Evolutionary conservation across 2,329 filamentous ascomycete genomes (phyloP), one percentile per base, ranked within the genome.

Genomic region (Pestalotiopsis sp.): DNA sequence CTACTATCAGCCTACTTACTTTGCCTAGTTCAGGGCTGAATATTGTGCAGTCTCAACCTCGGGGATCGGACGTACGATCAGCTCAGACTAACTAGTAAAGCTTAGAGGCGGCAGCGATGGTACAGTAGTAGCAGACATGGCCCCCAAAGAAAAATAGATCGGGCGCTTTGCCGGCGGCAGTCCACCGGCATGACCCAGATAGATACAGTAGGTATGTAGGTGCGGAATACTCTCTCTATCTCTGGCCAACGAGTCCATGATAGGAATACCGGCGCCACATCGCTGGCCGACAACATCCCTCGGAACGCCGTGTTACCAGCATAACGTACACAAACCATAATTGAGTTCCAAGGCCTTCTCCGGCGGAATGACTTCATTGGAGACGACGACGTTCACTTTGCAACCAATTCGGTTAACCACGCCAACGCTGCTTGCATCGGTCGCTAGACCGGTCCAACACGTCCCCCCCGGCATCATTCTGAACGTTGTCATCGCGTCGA

Each of bases 101-200:
- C 30, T 35, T 35, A 35, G 30, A 35, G 30, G 30, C 30, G 30
- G 30, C 30, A 35, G 30, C 30, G 7, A 30, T 52, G 44, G 44
- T n/a, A n/a, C 13, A 20, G 44, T 20, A 20, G 44, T n/a, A 52
- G 17, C n/a, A 52, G 7, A 52, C 17, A 20, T 20, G 44, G n/a
- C 17, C 17, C 44, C 44, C 44, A 52, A 44, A 22, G 20, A 52
- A 52, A 61, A 61, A 35, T 39, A 35, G 38, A 61, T 48, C 48
- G 48, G 40, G 22, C 24, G 14, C 30, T 44, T 56, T 65, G 62
- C 62, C 62, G 62, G 62, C 62, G 62, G 62, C 62, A 65, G 22
- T 10, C 26, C 17, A 11, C 40, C 38, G 61, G 61, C 61, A 64
- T 9, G 38, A 22, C 59, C 38, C 22, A 26, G 22, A 9, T 35